Evolutionary conservation across 2,329 filamentous ascomycete species (phyloP), one percentile per base, ranked within the genome.

Genomic region (Bertia moriformis): DNA sequence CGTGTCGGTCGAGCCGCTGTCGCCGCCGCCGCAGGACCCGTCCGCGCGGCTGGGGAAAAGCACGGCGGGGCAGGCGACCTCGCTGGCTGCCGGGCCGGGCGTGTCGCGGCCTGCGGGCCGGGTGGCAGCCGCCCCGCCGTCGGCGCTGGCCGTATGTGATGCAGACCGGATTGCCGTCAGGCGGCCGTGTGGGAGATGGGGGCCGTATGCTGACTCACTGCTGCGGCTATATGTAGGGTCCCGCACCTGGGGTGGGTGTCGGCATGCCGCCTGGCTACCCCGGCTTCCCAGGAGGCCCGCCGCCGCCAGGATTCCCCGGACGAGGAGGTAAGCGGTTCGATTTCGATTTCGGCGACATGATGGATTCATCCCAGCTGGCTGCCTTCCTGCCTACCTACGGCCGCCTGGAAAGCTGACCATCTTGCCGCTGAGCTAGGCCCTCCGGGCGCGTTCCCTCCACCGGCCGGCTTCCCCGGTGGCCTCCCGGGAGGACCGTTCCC

Each of bases 1-100:
- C 45, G 84, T 98, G 45, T 93, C 88, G 17, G 75, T 93, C 44
- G 93, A 89, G 7, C 88, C 95, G 46, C 91, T 98, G 56, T 93
- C 89, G 42, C 88, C 91, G 40, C 91, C 91, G 37, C 89, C 91
- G 7, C 85, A 88, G 51, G 91, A 98, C 53, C 89, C 91, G 40
- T 85, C 87, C 50, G 78, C 89, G 38, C 76, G 91, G 60, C 72
- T 98, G 45, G 89, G 88, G 54, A 81, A 83, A 59, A 75, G 72
- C 47, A 76, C 76, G 19, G 70, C 81, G 20, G 74, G 78, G 43
- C 80, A 79, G 41, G 69, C 65, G 32, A 60, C 67, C 33, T 7
- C 73, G 24, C 68, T 95, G 49, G 71, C 80, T 44, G 75, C 86
- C 48, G 91, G 91, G 38, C 84, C 88, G 45, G 91, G 91, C 52